A percentile compares a stretch with the other conserved stretches of the same genome.
phyloP scores from a whole-genome alignment of 371 early-diverging fungal genomes.

The Zychaea mexicana region DNA sequence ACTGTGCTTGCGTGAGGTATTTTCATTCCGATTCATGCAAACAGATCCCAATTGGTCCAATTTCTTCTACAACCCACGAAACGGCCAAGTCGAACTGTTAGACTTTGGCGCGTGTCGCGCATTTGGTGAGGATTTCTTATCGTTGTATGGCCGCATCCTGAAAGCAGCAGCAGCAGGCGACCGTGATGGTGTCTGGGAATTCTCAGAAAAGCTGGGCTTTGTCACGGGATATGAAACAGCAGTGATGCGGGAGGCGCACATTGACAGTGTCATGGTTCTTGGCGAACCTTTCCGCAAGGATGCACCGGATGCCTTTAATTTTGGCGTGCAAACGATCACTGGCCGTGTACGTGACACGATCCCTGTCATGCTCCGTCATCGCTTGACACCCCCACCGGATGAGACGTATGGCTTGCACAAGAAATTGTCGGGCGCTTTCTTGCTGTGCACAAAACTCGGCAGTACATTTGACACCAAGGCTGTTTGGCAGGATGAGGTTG shows the following conservation, averaged over 20 bases:
- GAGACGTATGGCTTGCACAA: constrained; percentile 95
- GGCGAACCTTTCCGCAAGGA: constrained; percentile 82
- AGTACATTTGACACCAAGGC: constrained; percentile 74
- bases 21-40: constrained; percentile 95
- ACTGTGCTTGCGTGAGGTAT: constrained; percentile 89
- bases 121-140: constrained; percentile 75
- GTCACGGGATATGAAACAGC: constrained; percentile 92
- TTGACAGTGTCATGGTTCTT: constrained; percentile 84
- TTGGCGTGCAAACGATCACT: constrained; percentile 81
- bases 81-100: constrained; percentile 76
- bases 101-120: constrained; percentile 97
- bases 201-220: constrained; percentile 85
- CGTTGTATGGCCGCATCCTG: constrained; percentile 77
- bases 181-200: constrained; percentile 73
- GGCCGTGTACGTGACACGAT: constrained; percentile 82
- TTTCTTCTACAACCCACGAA: constrained; percentile 81
- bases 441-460: constrained; percentile 87
- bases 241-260: constrained; percentile 88
- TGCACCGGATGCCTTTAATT: constrained; percentile 71
- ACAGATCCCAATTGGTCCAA: constrained; percentile 99
- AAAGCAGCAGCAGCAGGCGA: constrained; percentile 76
- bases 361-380: constrained; percentile 92
- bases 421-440: constrained; percentile 91
- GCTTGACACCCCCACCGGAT: constrained; percentile 96
- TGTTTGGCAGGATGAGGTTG: constrained; percentile 62